Percentiles rank a stretch among this genome's conserved stretches.
Evolutionary conservation across 2,329 filamentous ascomycete genomes (phyloP).

Genomic region (Ophioceras dolichostomum): DNA sequence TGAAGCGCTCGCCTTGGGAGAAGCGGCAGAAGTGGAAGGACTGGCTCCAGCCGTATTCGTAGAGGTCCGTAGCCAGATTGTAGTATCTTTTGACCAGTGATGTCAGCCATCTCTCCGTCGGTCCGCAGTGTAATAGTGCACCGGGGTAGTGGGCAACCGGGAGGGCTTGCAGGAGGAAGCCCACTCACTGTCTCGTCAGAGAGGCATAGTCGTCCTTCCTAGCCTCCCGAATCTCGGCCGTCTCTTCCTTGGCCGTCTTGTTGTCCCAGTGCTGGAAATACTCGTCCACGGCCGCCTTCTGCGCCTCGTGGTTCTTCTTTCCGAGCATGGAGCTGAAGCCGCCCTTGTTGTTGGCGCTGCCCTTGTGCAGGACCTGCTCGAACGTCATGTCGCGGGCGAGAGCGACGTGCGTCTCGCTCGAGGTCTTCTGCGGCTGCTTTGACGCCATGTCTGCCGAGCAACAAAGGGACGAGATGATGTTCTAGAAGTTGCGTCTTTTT

Average conservation of each 20-base stretch:
- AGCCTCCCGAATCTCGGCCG: constrained; percentile 1
- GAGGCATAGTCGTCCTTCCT: constrained; percentile 1
- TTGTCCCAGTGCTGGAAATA: constrained; percentile 98
- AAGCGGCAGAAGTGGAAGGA: constrained; percentile 98
- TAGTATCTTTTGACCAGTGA: constrained; percentile 56
- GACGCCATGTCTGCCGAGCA: too few relatives aligned
- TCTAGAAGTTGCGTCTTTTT: too few relatives aligned
- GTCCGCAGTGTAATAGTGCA: too few relatives aligned
- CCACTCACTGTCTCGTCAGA: constrained; percentile 1
- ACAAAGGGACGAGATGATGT: too few relatives aligned
- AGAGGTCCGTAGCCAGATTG: constrained; percentile 90
- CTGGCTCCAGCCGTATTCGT: constrained; percentile 93
- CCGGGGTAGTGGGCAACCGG: not conserved
- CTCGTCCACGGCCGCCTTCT: constrained; percentile 73
- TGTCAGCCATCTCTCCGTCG: too few relatives aligned
- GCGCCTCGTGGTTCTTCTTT: constrained; percentile 34
- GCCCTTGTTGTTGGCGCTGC: not conserved
- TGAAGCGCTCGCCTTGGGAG: constrained; percentile 73
- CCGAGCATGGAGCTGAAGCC: not conserved
- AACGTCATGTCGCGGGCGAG: constrained; percentile 1
- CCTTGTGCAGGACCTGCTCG: not conserved
- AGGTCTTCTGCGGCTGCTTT: not conserved
- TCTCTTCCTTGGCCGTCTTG: constrained; percentile 40
- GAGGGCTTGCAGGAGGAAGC: not conserved
- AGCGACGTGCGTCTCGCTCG: not conserved